Percentiles rank a stretch among this genome's conserved stretches.
Conservation (phyloP, 2,329 filamentous ascomycete genomes). For the Stromatinia cepivora region DNA sequence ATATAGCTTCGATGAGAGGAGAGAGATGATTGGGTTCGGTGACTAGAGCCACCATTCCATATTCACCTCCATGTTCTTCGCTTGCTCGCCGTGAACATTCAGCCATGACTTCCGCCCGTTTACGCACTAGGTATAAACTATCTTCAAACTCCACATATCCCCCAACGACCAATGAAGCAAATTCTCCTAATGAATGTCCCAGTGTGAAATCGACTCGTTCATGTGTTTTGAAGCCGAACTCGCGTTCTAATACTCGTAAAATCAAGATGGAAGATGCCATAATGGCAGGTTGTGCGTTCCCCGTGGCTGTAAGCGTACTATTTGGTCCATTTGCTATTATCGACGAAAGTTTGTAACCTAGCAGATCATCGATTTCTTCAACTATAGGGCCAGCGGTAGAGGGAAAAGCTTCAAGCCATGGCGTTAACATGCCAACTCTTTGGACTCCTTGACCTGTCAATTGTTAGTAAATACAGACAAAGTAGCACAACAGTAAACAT, state of each 20-base stretch:
- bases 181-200: constrained; percentile 90
- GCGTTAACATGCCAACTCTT: constrained; percentile 80
- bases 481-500: neutral
- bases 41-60: constrained; percentile 92
- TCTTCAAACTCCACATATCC: constrained; percentile 78
- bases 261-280: constrained; percentile 94
- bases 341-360: constrained; percentile 72
- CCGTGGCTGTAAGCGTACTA: constrained; percentile 73
- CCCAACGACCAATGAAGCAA: constrained; percentile 83
- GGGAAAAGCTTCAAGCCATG: constrained; percentile 87
- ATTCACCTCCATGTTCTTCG: constrained; percentile 71
- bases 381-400: constrained; percentile 71
- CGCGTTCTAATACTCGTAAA: constrained; percentile 78
- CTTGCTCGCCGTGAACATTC: constrained; percentile 68
- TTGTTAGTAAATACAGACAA: constrained; percentile 6
- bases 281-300: constrained; percentile 91
- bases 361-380: constrained; percentile 78
- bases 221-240: constrained; percentile 73
- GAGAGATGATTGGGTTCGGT: constrained; percentile 78
- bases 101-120: constrained; percentile 80
- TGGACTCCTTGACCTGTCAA: constrained; percentile 79
- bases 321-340: constrained; percentile 81
- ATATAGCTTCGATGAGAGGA: constrained; percentile 69
- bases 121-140: constrained; percentile 73
- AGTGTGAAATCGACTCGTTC: constrained; percentile 78